Evolutionary conservation across 768 basidiomycete genomes (phyloP), one percentile per base, ranked within the genome.

Genomic region (Agaricus sinodeliciosus): DNA sequence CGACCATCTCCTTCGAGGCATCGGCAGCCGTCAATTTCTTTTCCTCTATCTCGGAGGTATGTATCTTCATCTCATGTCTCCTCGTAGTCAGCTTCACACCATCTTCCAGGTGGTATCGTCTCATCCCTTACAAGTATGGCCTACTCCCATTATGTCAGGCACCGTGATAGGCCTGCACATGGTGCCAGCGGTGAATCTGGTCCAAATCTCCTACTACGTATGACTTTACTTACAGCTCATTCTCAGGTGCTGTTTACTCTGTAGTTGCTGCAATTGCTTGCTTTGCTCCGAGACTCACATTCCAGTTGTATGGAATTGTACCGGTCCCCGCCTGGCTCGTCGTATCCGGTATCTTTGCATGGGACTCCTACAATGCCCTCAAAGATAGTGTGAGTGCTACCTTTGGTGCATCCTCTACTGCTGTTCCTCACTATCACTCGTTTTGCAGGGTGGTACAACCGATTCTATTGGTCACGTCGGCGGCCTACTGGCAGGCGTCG

Each of bases 301-400:
- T 93, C 63, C 68, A 76, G 7, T 65, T 93, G 40, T 93, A 88
- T 65, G 86, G 81, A 31, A 79, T 91, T 59, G 69, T 91, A 22
- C 90, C 90, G 22, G 72, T 87, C 53, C 89, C 90, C 0, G 89
- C 89, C 0, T 93, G 87, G 87, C 72, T 77, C 2, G 78, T 78
- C 44, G 84, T 90, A 0, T 67, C 78, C 0, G 89, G 85, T 4
- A 65, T 92, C 42, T 82, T 87, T 59, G 63, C 72, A 9, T 85
- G 77, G 57, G 87, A 90, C 59, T 61, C 73, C 1, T 83, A 75
- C 55, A 72, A 67, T 39, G 72, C 77, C 12, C 45, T 74, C 15
- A 61, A 65, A 26, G 64, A 72, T 51, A 71, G 67, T 60, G 75
- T 75, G 50, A 52, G 73, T 53, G 19, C 37, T 31, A 31, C 31